phyloP scores from a whole-genome alignment of 805 yeast species.

The Saturnispora besseyi region DNA sequence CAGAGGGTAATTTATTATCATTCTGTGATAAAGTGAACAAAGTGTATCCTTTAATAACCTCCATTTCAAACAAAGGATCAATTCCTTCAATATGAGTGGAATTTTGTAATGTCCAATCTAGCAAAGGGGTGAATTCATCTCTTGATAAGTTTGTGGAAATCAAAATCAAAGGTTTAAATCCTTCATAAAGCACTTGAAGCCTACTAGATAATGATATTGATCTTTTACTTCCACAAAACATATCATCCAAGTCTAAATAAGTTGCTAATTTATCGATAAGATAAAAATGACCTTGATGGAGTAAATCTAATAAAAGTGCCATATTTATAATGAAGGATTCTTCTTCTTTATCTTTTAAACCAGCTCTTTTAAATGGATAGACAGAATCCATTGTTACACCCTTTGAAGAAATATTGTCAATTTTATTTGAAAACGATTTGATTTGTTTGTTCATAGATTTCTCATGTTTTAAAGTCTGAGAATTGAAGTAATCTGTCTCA shows the following conservation, averaged over 20 bases:
- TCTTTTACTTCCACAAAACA: background rate
- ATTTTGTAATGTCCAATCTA: background rate
- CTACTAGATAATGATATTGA: background rate
- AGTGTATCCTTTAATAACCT: background rate
- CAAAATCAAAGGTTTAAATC: background rate
- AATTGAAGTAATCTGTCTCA: background rate
- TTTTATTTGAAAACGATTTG: constrained; percentile 13
- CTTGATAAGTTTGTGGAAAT: background rate
- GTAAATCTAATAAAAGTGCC: constrained; percentile 25
- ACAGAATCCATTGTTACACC: constrained; percentile 6
- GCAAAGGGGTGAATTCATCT: background rate
- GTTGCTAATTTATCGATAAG: constrained; percentile 4
- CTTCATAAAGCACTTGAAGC: background rate
- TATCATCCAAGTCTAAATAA: background rate
- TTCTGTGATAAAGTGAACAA: background rate
- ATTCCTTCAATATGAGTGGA: background rate
- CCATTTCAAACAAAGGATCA: constrained; percentile 2
- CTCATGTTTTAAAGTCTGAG: constrained; percentile 9
- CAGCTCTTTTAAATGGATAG: background rate
- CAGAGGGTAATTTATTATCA: background rate
- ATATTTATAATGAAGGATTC: background rate
- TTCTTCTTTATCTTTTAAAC: background rate
- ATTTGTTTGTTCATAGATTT: constrained; percentile 14
- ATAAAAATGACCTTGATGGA: constrained; percentile 27
- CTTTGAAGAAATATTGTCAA: background rate